Evolutionary conservation across 2,329 filamentous ascomycete species (phyloP), one percentile per base, ranked within the genome.

Genomic region (Hypoxylon rubiginosum): DNA sequence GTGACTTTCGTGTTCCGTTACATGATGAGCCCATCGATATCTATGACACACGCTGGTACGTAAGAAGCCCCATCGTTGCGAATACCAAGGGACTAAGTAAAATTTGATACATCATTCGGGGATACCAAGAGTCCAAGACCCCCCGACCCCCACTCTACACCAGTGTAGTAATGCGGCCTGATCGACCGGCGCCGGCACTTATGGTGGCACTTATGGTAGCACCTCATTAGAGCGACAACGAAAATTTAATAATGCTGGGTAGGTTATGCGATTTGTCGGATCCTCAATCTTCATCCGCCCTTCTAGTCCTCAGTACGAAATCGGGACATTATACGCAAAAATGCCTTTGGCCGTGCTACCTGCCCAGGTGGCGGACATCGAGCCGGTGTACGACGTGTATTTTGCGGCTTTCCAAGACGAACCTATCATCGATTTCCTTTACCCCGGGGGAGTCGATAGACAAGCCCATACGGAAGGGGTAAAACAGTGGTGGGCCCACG

Each of bases 301-400:
- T 32, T 34, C 53, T 28, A 17, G 21, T 6, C 39, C 39, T 36
- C 15, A n/a, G 24, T 36, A 34, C 48, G n/a, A 9, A 28, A 36
- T n/a, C 9, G 36, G 24, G 30, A 48, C 21, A 24, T 19, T 4
- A 30, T 49, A 34, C 53, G 30, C 41, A 36, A 62, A 56, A 11
- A 74, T 74, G 73, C 67, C 72, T 60, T 54, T 74, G 7, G 64
- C 51, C 39, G 69, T 74, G 34, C 46, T 75, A 4, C 71, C 73
- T 1, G 68, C 72, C 17, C 70, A 68, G 17, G 46, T 74, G 4
- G 56, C 66, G 21, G 73, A 75, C 30, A 63, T 75, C 24, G 67
- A 70, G 48, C 59, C 62, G 1, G 54, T 72, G 7, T 73, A 70
- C 49, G 68, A 76, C 45, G 71, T 72, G 13, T 74, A 74, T 30